Evolutionary conservation across 306 rosid genomes (phyloP).

Genomic region (Sphenostylis stenocarpa): DNA sequence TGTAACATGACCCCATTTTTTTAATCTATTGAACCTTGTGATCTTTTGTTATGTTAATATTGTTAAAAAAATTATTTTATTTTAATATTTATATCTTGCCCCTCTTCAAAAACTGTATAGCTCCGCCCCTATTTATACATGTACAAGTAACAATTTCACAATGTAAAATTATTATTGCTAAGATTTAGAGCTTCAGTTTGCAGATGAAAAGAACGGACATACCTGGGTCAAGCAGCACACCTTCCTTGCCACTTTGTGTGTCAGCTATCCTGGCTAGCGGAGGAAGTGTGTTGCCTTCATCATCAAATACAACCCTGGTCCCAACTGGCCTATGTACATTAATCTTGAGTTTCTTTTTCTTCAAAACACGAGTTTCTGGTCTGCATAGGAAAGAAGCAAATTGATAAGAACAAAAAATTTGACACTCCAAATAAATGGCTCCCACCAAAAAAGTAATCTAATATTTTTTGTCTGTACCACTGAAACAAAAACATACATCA

Average conservation of each 20-base stretch:
- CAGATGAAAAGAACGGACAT: slow-evolving; percentile 23
- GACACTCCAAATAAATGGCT: not conserved
- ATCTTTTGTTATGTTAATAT: no score
- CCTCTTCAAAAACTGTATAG: no score
- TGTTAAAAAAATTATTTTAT: no score
- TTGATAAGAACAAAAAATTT: not conserved
- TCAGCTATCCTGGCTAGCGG: slow-evolving; percentile 82
- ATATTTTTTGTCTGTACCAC: not conserved
- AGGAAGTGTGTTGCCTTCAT: slow-evolving; percentile 73
- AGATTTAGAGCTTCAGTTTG: slow-evolving; percentile 15
- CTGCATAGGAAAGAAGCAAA: slow-evolving; percentile 41
- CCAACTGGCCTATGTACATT: slow-evolving; percentile 77
- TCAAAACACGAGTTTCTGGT: slow-evolving; percentile 54
- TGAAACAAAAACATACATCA: slow-evolving; percentile 43
- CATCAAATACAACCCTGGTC: slow-evolving; percentile 80
- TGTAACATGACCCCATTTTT: no score
- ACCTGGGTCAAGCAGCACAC: slow-evolving; percentile 67
- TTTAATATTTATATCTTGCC: no score
- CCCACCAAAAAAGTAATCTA: not conserved
- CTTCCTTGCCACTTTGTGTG: slow-evolving; percentile 39
- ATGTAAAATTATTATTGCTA: not conserved
- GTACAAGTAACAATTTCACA: not conserved
- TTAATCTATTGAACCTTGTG: no score
- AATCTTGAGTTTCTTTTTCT: slow-evolving; percentile 90
- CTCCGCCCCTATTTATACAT: no score